Evolutionary conservation across 805 yeast genomes (phyloP).

Genomic region (Wickerhamiella bombiphila): DNA sequence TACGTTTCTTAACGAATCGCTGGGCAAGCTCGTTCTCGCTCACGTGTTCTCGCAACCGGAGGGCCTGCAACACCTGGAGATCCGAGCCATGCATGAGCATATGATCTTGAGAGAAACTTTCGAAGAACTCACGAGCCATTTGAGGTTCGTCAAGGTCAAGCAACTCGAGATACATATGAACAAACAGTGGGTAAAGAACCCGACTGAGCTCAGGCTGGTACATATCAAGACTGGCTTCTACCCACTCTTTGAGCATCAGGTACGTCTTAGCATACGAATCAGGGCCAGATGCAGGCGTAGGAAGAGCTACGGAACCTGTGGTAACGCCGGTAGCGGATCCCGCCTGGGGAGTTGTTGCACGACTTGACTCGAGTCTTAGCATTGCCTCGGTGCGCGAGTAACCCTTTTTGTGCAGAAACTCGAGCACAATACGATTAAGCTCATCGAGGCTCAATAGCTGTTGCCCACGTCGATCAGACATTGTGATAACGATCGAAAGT

Average conservation of each 20-base stretch:
- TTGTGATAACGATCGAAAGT: too few species aligned
- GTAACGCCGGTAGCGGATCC: conserved; percentile 23
- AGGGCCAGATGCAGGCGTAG: conserved; percentile 32
- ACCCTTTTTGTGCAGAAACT: conserved; percentile 85
- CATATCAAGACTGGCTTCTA: conserved; percentile 77
- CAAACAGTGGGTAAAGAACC: conserved; percentile 80
- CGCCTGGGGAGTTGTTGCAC: conserved; percentile 21
- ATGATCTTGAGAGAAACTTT: conserved; percentile 60
- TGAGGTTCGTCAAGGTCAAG: conserved; percentile 44
- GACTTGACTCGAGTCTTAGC: conserved; percentile 59
- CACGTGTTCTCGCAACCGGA: conserved; percentile 67
- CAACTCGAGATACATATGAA: conserved; percentile 72
- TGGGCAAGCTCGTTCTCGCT: conserved; percentile 70
- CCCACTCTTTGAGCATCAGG: conserved; percentile 70
- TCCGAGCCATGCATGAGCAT: conserved; percentile 64
- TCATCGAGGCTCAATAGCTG: conserved; percentile 50
- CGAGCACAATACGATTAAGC: conserved; percentile 79
- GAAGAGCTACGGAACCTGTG: conserved; percentile 10
- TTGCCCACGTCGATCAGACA: conserved; percentile 1
- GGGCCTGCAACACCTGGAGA: conserved; percentile 52
- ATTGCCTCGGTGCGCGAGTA: conserved; percentile 89
- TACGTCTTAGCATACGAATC: conserved; percentile 69
- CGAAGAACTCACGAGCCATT: conserved; percentile 60
- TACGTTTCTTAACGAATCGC: conserved; percentile 58
- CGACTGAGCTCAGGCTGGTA: conserved; percentile 76